phyloP scores from a whole-genome alignment of 2,329 filamentous ascomycete genomes.

The Sporothrix mexicana region DNA sequence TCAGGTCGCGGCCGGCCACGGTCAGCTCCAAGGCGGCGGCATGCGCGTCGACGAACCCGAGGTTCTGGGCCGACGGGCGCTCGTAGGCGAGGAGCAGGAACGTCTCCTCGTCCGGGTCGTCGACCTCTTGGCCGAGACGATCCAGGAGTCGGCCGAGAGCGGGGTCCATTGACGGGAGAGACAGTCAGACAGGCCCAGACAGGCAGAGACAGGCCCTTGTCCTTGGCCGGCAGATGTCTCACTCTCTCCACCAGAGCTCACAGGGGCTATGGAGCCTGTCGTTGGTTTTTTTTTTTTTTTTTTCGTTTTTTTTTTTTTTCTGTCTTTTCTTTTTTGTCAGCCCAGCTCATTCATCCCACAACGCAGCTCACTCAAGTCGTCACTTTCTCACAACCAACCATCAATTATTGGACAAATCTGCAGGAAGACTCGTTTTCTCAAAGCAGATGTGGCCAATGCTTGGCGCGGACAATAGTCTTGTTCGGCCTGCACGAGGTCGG shows the following conservation, averaged over 20 bases:
- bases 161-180: background rate
- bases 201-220: no score
- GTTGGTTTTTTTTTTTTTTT: no score
- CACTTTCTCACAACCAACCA: background rate
- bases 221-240: no score
- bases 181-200: no score
- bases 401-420: no score
- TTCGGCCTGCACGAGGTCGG: background rate
- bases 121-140: conserved; percentile 51
- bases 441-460: background rate
- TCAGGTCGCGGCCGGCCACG: conserved; percentile 72
- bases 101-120: conserved; percentile 69
- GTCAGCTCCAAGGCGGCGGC: conserved; percentile 66
- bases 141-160: conserved; percentile 28
- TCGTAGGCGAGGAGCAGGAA: conserved; percentile 83
- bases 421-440: background rate
- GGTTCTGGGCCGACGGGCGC: conserved; percentile 70
- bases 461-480: conserved; percentile 10
- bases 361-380: background rate
- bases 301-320: background rate
- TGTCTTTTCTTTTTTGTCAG: background rate
- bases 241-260: no score
- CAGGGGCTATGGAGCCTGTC: no score
- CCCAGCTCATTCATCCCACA: background rate
- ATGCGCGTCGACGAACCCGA: conserved; percentile 83